These are phyloP conservation scores for Seiridium unicorne DNA, from an alignment of 2,329 filamentous ascomycete species.

Conservation along the genomic window DNA sequence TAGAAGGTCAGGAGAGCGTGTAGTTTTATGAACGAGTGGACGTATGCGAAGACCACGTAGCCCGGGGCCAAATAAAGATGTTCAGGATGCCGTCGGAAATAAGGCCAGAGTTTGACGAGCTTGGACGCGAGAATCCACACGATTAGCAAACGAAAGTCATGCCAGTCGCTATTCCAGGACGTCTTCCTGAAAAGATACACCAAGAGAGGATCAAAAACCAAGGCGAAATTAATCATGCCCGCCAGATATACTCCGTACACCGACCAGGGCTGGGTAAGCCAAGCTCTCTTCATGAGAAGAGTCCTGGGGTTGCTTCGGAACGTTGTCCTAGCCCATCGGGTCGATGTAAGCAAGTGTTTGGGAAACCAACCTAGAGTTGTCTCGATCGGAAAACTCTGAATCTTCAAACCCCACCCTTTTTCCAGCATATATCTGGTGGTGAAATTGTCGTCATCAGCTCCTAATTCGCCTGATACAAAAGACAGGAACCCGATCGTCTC, in stretches of 20 bases:
- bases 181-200: constrained; percentile 25
- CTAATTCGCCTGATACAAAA: no score
- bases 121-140: constrained; percentile 56
- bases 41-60: constrained; percentile 55
- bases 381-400: constrained; percentile 41
- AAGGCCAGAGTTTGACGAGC: constrained; percentile 52
- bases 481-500: constrained; percentile 35
- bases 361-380: constrained; percentile 50
- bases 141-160: constrained; percentile 15
- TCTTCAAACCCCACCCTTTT: constrained; percentile 51
- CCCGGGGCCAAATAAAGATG: constrained; percentile 50
- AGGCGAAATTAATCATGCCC: constrained; percentile 53
- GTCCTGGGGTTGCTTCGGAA: constrained; percentile 54
- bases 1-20: constrained; percentile 53
- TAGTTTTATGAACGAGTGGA: constrained; percentile 57
- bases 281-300: constrained; percentile 38
- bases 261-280: constrained; percentile 46
- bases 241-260: constrained; percentile 56
- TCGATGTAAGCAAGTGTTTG: constrained; percentile 51
- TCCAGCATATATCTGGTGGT: constrained; percentile 51
- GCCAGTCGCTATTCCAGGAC: background rate
- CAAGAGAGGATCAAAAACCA: constrained; percentile 48
- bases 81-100: constrained; percentile 47
- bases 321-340: constrained; percentile 58
- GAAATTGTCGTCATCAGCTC: constrained; percentile 59